Conservation (phyloP, 306 rosid species). For the Castanea sativa region DNA sequence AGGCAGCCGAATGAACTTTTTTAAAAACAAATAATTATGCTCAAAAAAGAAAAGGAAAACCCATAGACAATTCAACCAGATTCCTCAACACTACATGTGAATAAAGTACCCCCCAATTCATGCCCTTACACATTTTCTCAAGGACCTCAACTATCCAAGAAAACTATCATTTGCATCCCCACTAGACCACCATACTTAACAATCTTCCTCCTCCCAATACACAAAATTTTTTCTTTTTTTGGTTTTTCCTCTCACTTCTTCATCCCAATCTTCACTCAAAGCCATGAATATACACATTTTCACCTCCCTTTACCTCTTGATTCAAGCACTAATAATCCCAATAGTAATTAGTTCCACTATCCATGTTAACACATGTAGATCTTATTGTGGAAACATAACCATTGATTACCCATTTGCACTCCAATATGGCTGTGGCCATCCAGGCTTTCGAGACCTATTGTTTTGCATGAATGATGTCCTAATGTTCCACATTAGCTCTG, state of each 20-base stretch:
- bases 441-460: constrained; percentile 83
- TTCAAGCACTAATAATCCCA: constrained; percentile 24
- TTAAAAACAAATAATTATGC: constrained; percentile 17
- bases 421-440: constrained; percentile 91
- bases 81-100: constrained; percentile 52
- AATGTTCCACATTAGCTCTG: constrained; percentile 85
- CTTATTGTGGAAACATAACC: constrained; percentile 90
- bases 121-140: constrained; percentile 15
- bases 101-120: constrained; percentile 48
- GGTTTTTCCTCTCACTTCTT: constrained; percentile 4
- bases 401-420: constrained; percentile 83
- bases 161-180: too few relatives aligned
- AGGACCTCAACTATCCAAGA: too few relatives aligned
- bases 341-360: not conserved
- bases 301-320: constrained; percentile 29
- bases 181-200: too few relatives aligned
- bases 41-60: constrained; percentile 41
- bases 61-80: constrained; percentile 54
- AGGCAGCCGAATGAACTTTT: constrained; percentile 11
- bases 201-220: not conserved
- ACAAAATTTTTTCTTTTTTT: not conserved
- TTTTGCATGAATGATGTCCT: constrained; percentile 86
- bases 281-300: constrained; percentile 38
- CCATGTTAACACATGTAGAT: constrained; percentile 53
- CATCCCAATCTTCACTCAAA: constrained; percentile 10